Evolutionary conservation across 108 stramenopile genomes (phyloP).

Genomic region (Nitzschia inconspicua): DNA sequence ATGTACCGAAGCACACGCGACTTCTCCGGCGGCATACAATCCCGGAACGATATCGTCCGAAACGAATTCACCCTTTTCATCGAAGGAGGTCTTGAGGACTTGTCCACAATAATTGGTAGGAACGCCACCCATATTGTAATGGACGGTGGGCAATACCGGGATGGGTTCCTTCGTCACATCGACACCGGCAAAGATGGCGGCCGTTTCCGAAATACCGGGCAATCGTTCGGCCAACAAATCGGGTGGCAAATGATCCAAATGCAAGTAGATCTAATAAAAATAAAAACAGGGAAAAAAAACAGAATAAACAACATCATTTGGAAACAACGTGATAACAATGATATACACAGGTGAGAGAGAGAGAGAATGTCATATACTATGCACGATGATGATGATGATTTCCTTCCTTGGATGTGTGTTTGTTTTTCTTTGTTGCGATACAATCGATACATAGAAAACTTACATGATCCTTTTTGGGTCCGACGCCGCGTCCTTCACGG

Average conservation of each 20-base stretch:
- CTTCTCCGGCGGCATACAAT: slow-evolving; percentile 98
- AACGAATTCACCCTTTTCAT: slow-evolving; percentile 36
- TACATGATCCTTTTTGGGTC: slow-evolving; percentile 93
- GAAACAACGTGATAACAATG: slow-evolving; percentile 2
- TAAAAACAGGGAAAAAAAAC: too few relatives aligned
- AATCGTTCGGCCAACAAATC: slow-evolving; percentile 95
- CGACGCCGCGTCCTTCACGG: slow-evolving; percentile 97
- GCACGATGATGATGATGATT: too few relatives aligned
- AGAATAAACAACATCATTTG: too few relatives aligned
- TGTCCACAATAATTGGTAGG: slow-evolving; percentile 97
- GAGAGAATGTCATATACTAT: neutral
- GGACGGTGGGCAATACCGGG: slow-evolving; percentile 94
- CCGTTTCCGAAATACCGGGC: slow-evolving; percentile 98
- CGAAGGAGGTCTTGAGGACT: slow-evolving; percentile 87
- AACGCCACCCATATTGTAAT: slow-evolving; percentile 97
- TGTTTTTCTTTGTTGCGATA: neutral
- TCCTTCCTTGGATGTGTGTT: neutral
- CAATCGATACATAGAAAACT: slow-evolving; percentile 4
- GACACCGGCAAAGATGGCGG: slow-evolving; percentile 98
- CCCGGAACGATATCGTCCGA: slow-evolving; percentile 92
- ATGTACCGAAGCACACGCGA: slow-evolving; percentile 97
- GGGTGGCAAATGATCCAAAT: slow-evolving; percentile 98
- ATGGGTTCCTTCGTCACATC: slow-evolving; percentile 99
- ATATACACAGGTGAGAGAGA: neutral
- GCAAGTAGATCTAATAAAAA: slow-evolving; percentile 95